Conservation (phyloP, 2,329 filamentous ascomycete species). For the Nemania diffusa region DNA sequence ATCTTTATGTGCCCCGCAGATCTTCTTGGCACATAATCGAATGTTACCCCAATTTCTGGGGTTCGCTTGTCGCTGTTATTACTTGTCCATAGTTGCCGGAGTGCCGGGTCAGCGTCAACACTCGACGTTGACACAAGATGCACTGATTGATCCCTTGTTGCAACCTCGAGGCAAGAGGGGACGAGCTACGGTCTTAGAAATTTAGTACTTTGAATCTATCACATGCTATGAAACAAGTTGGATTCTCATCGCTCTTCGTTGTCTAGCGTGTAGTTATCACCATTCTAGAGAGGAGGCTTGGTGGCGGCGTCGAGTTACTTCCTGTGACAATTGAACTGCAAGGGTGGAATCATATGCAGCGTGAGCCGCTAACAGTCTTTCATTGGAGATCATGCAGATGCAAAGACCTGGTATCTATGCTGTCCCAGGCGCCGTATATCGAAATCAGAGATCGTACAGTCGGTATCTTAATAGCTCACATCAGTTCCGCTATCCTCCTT, state of each 20-base stretch:
- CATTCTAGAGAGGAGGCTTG: background rate
- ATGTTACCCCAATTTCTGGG: slow-evolving; percentile 26
- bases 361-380: slow-evolving; percentile 35
- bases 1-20: slow-evolving; percentile 27
- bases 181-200: background rate
- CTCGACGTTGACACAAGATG: background rate
- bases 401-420: slow-evolving; percentile 28
- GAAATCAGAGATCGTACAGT: slow-evolving; percentile 20
- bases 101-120: slow-evolving; percentile 20
- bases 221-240: background rate
- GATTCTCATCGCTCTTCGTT: background rate
- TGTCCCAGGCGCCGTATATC: slow-evolving; percentile 15
- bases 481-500: background rate
- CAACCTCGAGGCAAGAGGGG: background rate
- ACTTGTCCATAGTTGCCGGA: slow-evolving; percentile 33
- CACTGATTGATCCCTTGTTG: background rate
- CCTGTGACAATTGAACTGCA: slow-evolving; percentile 8
- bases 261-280: background rate
- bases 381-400: slow-evolving; percentile 33
- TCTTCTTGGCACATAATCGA: slow-evolving; percentile 30
- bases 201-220: background rate
- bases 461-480: slow-evolving; percentile 10
- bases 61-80: slow-evolving; percentile 35
- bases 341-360: slow-evolving; percentile 25
- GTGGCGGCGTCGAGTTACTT: background rate